Evolutionary conservation across 176 grass and related monocot species (phyloP).

Genomic region (Eremochloa ophiuroides): DNA sequence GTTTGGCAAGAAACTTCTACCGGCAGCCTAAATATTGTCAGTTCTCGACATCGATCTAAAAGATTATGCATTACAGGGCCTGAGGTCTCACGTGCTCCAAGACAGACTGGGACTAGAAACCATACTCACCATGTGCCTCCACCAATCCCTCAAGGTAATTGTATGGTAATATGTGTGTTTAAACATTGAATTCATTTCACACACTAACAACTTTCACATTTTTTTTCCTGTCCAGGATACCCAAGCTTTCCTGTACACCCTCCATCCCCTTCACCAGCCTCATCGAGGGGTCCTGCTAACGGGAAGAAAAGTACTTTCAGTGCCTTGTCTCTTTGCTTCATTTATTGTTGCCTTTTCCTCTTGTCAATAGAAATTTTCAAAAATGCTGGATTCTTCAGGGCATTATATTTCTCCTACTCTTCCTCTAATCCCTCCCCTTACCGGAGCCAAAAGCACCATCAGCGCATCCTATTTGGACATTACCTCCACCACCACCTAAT

Average conservation of each 20-base stretch:
- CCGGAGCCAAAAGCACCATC: slow-evolving; percentile 44
- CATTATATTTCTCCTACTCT: slow-evolving; percentile 48
- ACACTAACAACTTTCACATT: background rate
- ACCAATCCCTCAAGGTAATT: slow-evolving; percentile 46
- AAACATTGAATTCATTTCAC: background rate
- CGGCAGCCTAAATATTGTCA: background rate
- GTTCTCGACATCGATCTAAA: slow-evolving; percentile 16
- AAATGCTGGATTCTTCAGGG: slow-evolving; percentile 40
- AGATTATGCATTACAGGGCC: slow-evolving; percentile 30
- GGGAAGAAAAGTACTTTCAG: slow-evolving; percentile 45
- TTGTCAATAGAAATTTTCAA: background rate
- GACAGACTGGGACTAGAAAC: slow-evolving; percentile 35
- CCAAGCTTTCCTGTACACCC: slow-evolving; percentile 31
- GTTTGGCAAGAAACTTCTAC: slow-evolving; percentile 26
- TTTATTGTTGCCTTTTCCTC: background rate
- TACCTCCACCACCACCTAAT: slow-evolving; percentile 97
- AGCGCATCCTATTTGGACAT: slow-evolving; percentile 62
- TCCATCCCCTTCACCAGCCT: slow-evolving; percentile 50
- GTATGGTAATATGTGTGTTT: background rate
- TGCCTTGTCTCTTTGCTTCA: slow-evolving; percentile 9
- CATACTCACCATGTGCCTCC: slow-evolving; percentile 45
- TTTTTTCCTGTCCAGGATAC: slow-evolving; percentile 40
- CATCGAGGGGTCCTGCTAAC: slow-evolving; percentile 25
- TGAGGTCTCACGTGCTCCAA: slow-evolving; percentile 25
- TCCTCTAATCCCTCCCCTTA: slow-evolving; percentile 46